Evolutionary conservation across 1,284 basidiomycete species (phyloP), one percentile per base, ranked within the genome.

Genomic region (Dichomitus squalens): DNA sequence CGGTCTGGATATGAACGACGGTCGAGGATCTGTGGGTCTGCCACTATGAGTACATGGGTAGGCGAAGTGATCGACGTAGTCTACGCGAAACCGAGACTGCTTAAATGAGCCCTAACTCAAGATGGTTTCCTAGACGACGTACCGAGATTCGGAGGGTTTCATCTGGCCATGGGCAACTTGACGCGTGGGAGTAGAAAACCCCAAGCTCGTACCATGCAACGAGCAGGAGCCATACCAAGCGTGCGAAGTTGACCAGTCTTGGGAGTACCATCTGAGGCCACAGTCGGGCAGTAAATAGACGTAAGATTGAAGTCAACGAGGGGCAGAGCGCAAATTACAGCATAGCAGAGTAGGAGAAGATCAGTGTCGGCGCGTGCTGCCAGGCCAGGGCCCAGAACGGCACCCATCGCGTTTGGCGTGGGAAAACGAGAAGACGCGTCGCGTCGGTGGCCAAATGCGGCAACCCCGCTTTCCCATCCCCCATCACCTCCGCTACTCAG

Each of bases 11-110:
- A 91, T 29, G 81, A 86, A 39, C 70, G 76, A 64, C 80, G 76
- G 69, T 94, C 87, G 5, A 89, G 81, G 11, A 96, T 83, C 70
- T 93, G 93, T 1, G 91, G 90, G 72, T 95, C 93, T 9, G 93
- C 84, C 21, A 95, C 74, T 48, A 96, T 74, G 23, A 96, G 83
- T 11, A 95, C 79, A 68, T 89, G 90, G 4, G 83, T 82, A 12
- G 84, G 79, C 6, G 35, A 16, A 3, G 11, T 1, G 16, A 16
- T 18, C 1, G 43, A 44, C 5, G 53, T 40, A 56, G 53, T 65
- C 59, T 60, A 27, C 43, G 53, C 34, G 43, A 44, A 9, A 18
- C 21, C 18, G 23, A 14, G 4, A 34, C 50, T 53, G 23, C 40
- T 49, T 46, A 50, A 50, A 65, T 55, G 38, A 52, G 39, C 44